These are phyloP conservation scores for Sophora flavescens DNA, from an alignment of 306 rosid genomes.

Conservation along the genomic window DNA sequence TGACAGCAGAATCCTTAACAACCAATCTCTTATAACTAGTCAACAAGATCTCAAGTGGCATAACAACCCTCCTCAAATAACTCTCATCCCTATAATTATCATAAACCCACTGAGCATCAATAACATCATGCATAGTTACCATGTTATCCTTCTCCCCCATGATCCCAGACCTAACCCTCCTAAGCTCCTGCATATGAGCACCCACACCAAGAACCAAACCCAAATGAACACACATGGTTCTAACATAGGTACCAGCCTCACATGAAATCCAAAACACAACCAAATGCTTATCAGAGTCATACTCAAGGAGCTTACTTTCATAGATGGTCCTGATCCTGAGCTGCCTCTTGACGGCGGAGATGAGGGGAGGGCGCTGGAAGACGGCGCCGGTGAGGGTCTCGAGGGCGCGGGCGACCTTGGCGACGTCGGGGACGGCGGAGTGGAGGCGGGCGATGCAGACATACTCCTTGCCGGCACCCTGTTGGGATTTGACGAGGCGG, in stretches of 20 bases:
- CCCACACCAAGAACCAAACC: constrained; percentile 91
- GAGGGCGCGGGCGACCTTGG: constrained; percentile 78
- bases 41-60: constrained; percentile 79
- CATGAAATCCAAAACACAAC: constrained; percentile 64
- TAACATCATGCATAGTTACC: constrained; percentile 90
- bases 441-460: constrained; percentile 81
- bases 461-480: constrained; percentile 84
- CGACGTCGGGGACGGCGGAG: constrained; percentile 71
- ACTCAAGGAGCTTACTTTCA: constrained; percentile 92
- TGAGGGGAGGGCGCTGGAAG: constrained; percentile 85
- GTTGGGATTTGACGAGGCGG: constrained; percentile 76
- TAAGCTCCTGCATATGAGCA: constrained; percentile 87
- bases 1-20: constrained; percentile 88
- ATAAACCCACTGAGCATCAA: constrained; percentile 87
- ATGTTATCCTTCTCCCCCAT: constrained; percentile 89
- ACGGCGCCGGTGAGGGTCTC: constrained; percentile 90
- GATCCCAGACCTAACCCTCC: constrained; percentile 85
- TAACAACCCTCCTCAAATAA: constrained; percentile 81
- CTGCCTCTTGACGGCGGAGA: constrained; percentile 88
- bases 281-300: constrained; percentile 69
- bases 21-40: constrained; percentile 85
- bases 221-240: constrained; percentile 87
- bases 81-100: constrained; percentile 75
- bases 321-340: constrained; percentile 87
- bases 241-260: constrained; percentile 87